phyloP scores from a whole-genome alignment of 106 monocot genomes.

The Dioscorea alata region DNA sequence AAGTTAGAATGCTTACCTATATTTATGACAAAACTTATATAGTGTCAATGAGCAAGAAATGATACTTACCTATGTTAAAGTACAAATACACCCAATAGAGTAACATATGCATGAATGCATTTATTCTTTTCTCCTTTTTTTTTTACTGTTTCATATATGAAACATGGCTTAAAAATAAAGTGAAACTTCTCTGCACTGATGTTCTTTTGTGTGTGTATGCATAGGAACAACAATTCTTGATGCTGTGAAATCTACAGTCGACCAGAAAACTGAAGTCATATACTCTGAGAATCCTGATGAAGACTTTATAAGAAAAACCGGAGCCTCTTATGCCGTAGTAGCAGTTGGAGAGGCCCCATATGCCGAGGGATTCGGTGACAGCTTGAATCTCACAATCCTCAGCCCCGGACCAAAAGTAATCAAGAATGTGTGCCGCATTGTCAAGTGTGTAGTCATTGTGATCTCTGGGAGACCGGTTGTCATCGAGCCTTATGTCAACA shows the following conservation, averaged over 20 bases:
- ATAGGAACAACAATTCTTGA: constrained; percentile 72
- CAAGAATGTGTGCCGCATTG: constrained; percentile 28
- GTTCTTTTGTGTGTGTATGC: neutral
- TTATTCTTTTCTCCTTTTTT: neutral
- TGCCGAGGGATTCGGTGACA: constrained; percentile 41
- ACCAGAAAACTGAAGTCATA: constrained; percentile 40
- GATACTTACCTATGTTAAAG: no score
- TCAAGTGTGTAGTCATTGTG: constrained; percentile 60
- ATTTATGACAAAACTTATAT: no score
- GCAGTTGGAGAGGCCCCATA: constrained; percentile 40
- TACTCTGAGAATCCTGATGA: constrained; percentile 46
- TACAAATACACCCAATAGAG: no score
- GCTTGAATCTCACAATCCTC: constrained; percentile 40
- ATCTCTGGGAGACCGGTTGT: constrained; percentile 68
- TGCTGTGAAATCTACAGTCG: constrained; percentile 38
- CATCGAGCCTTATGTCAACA: constrained; percentile 45
- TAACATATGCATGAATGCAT: no score
- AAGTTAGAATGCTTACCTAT: no score
- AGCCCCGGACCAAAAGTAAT: constrained; percentile 47
- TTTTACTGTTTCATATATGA: neutral
- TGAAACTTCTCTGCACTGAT: neutral
- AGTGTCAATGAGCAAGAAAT: no score
- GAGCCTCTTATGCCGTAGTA: constrained; percentile 43
- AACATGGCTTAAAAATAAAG: neutral
- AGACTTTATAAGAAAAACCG: constrained; percentile 14